These are phyloP conservation scores for Pseudonectria buxi DNA, from an alignment of 2,329 filamentous ascomycete genomes.

Conservation along the genomic window DNA sequence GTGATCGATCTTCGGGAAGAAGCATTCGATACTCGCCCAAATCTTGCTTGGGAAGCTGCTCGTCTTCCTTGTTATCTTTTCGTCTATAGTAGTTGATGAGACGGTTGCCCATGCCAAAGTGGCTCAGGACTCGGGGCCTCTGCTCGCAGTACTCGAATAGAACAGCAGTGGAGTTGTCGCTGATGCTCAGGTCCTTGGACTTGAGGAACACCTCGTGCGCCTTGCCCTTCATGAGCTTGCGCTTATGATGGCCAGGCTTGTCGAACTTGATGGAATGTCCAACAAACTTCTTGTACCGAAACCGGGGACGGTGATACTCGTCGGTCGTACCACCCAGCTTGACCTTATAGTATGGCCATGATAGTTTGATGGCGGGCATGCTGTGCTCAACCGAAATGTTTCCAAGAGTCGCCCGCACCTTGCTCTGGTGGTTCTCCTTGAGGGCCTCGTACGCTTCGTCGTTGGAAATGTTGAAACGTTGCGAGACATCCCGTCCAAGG, in stretches of 20 bases:
- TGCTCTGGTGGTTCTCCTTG: slow-evolving; percentile 95
- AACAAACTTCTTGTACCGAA: slow-evolving; percentile 63
- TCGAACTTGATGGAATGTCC: slow-evolving; percentile 65
- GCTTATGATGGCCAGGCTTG: slow-evolving; percentile 66
- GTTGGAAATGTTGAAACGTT: slow-evolving; percentile 92
- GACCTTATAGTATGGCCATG: slow-evolving; percentile 94
- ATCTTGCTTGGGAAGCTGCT: slow-evolving; percentile 68
- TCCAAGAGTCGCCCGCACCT: slow-evolving; percentile 85
- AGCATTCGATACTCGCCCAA: slow-evolving; percentile 85
- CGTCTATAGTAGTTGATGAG: slow-evolving; percentile 96
- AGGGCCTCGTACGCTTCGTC: slow-evolving; percentile 92
- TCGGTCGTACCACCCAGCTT: slow-evolving; percentile 67
- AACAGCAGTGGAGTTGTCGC: slow-evolving; percentile 81
- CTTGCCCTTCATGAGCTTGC: slow-evolving; percentile 75
- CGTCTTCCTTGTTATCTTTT: slow-evolving; percentile 65
- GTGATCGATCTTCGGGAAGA: slow-evolving; percentile 88
- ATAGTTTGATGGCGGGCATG: slow-evolving; percentile 80
- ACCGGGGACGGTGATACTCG: slow-evolving; percentile 75
- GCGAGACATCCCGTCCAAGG: slow-evolving; percentile 64
- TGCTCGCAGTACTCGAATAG: slow-evolving; percentile 96
- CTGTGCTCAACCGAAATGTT: slow-evolving; percentile 93
- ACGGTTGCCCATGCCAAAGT: slow-evolving; percentile 94
- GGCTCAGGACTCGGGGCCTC: slow-evolving; percentile 82
- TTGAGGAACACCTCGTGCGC: slow-evolving; percentile 71
- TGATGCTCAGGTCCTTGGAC: slow-evolving; percentile 76